Conservation (phyloP, 2,329 filamentous ascomycete species). For the Cercospora janseana region DNA sequence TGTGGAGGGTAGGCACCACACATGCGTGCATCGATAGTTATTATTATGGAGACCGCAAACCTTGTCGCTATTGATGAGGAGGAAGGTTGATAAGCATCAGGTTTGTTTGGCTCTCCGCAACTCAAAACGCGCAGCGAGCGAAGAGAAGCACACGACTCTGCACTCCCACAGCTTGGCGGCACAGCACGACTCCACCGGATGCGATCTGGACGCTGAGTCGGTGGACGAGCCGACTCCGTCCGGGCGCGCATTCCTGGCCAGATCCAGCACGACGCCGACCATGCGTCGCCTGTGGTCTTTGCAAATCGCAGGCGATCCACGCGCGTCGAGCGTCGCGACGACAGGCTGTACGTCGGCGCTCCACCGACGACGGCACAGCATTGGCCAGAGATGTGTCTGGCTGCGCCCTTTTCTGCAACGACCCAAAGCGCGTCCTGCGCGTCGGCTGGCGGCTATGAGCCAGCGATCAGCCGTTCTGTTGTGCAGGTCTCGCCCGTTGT, state of each 20-base stretch:
- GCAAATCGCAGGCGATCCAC: neutral
- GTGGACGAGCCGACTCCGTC: neutral
- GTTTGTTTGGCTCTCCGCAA: neutral
- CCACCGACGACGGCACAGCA: neutral
- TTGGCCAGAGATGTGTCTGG: neutral
- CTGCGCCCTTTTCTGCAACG: neutral
- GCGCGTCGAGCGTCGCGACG: neutral
- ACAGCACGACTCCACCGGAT: too few relatives aligned
- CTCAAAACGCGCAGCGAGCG: neutral
- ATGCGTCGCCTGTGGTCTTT: slow-evolving; percentile 11
- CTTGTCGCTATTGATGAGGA: neutral
- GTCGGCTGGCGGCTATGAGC: neutral
- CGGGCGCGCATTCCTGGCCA: neutral
- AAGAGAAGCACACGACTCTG: neutral
- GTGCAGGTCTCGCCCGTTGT: slow-evolving; percentile 1
- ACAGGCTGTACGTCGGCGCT: slow-evolving; percentile 2
- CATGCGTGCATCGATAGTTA: neutral
- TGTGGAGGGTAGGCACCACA: too few relatives aligned
- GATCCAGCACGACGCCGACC: too few relatives aligned
- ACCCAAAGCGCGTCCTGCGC: neutral
- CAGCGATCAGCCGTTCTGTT: slow-evolving; percentile 7
- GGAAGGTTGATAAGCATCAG: neutral
- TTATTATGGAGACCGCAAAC: neutral
- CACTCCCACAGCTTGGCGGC: too few relatives aligned
- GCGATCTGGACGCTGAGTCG: too few relatives aligned